Base-by-base conservation (phyloP, 176 grass and related monocot species). In the Saccharum officinarum region DNA sequence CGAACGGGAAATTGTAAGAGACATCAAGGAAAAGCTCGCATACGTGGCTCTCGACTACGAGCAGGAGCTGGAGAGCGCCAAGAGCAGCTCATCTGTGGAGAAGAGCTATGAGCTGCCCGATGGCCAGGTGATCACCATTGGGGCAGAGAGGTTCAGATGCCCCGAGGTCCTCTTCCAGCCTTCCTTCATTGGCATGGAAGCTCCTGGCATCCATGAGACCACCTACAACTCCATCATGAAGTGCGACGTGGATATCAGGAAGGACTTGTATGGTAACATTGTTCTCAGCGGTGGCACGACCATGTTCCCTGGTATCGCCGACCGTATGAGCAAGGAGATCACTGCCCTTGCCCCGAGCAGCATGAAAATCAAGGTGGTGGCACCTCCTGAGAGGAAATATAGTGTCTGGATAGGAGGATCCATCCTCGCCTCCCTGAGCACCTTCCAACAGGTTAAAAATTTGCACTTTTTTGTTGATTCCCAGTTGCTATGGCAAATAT, bases 151-250 rank as follows among this genome's bases (percentile, higher is more conserved):
- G 46, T 89, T 89, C 45, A 68, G 87, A 62, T 84, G 87, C 34
- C 87, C 87, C 5, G 87, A 89, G 81, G 87, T 89, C 23, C 87
- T 89, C 57, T 89, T 89, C 75, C 87, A 84, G 17, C 87, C 87
- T n/a, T 89, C 87, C 18, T 40, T 84, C 74, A 80, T 89, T 26
- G 87, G 87, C 20, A 89, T 89, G 87, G 87, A 89, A 80, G 81
- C 87, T 74, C 81, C 87, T 18, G 87, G 87, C 39, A 89, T 89
- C 75, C 87, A 89, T 20, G 87, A 89, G 81, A 89, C 87, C 42
- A 89, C 87, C n/a, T 88, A 88, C 80, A 88, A 88, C 34, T 88
- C 86, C 38, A 88, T 88, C 73, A 88, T 87, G 86, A 87, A 87
- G 63, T 87, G 86, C 46, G 86, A 87, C 15, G 86, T 87, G 62